Percentiles rank a stretch among this genome's conserved stretches.
Conservation (phyloP, 129 eudicot species). For the Cynara cardunculus region DNA sequence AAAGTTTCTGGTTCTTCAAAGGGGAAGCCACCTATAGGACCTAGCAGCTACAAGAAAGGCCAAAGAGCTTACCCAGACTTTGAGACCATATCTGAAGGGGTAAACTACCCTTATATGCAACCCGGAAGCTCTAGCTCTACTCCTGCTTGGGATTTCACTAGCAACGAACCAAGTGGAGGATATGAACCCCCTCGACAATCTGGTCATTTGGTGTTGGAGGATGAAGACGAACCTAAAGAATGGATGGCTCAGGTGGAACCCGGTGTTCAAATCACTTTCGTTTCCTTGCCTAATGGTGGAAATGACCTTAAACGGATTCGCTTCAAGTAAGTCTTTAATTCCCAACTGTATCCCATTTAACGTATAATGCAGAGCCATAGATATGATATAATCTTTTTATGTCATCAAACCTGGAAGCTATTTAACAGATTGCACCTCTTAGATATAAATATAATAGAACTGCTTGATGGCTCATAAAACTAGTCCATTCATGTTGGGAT, state of each 20-base stretch:
- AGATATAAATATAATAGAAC: no score
- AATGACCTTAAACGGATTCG: constrained; percentile 95
- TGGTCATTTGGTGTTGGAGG: constrained; percentile 68
- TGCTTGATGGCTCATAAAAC: no score
- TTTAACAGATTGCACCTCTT: no score
- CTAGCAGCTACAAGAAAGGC: constrained; percentile 54
- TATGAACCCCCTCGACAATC: constrained; percentile 64
- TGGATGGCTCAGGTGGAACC: constrained; percentile 99
- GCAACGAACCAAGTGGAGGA: constrained; percentile 46
- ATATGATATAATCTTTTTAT: no score
- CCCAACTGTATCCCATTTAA: neutral
- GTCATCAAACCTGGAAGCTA: neutral
- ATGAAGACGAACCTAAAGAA: constrained; percentile 89
- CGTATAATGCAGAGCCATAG: neutral
- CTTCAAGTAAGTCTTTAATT: constrained; percentile 57
- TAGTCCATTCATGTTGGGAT: no score
- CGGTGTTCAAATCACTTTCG: constrained; percentile 95
- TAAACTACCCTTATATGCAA: constrained; percentile 52
- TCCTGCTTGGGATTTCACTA: constrained; percentile 82
- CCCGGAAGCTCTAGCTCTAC: constrained; percentile 73
- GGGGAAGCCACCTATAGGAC: constrained; percentile 53
- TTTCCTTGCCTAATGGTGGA: constrained; percentile 86
- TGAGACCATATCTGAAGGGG: constrained; percentile 63
- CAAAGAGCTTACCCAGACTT: constrained; percentile 59
- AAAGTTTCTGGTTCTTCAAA: constrained; percentile 62